Conservation (phyloP, 2,329 filamentous ascomycete species). For the Fusarium sp. region DNA sequence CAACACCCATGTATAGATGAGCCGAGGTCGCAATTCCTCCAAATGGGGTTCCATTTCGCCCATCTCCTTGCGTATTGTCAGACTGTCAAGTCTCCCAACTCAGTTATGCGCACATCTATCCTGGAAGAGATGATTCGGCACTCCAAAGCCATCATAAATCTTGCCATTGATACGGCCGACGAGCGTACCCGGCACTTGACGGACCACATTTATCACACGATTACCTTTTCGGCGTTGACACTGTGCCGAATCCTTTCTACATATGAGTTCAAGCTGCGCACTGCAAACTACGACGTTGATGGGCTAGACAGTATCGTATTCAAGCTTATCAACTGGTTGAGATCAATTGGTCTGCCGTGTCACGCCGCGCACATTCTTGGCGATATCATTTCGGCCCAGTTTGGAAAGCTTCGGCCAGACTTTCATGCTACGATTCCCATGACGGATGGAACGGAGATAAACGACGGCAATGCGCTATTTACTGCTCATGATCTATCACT, state of each 20-base stretch:
- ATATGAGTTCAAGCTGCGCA: constrained; percentile 40
- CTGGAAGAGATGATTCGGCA: constrained; percentile 46
- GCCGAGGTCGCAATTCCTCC: constrained; percentile 50
- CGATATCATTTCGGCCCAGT: constrained; percentile 43
- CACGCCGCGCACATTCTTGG: constrained; percentile 47
- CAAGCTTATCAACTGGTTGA: constrained; percentile 44
- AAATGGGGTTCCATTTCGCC: constrained; percentile 51
- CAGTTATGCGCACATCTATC: constrained; percentile 20
- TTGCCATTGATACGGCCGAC: constrained; percentile 50
- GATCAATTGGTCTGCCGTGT: constrained; percentile 44
- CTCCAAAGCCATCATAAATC: constrained; percentile 46
- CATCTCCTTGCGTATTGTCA: constrained; percentile 45
- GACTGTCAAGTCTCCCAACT: constrained; percentile 38
- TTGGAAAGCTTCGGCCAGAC: constrained; percentile 39
- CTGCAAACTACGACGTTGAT: constrained; percentile 23
- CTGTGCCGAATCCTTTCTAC: constrained; percentile 43
- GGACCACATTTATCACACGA: constrained; percentile 50
- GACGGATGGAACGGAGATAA: background rate
- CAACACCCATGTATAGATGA: constrained; percentile 35
- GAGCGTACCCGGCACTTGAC: constrained; percentile 50
- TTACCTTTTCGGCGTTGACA: constrained; percentile 48
- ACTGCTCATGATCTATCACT: constrained; percentile 1
- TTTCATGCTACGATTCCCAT: constrained; percentile 4
- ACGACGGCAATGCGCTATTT: background rate
- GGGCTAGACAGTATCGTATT: constrained; percentile 36